phyloP scores from a whole-genome alignment of 1,139 yeast genomes.

The Sugiyamaella neomexicana region DNA sequence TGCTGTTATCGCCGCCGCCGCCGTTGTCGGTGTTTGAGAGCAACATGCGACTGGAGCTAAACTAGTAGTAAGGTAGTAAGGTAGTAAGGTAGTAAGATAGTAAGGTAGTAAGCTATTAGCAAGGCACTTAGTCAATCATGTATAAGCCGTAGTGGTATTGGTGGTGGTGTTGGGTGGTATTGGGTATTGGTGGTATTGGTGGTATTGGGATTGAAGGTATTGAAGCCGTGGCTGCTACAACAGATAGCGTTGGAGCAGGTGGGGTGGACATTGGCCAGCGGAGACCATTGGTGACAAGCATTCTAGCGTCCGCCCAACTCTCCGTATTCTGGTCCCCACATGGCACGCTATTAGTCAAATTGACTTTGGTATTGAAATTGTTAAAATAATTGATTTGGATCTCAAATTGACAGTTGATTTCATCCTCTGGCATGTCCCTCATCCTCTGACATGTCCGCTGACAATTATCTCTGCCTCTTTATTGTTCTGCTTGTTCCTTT shows the following conservation, averaged over 20 bases:
- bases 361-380: neutral
- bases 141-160: neutral
- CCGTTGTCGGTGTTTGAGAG: too few relatives aligned
- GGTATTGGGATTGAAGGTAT: too few relatives aligned
- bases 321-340: neutral
- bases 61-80: neutral
- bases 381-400: neutral
- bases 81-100: too few relatives aligned
- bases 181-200: too few relatives aligned
- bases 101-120: slow-evolving; percentile 3
- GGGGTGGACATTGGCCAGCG: neutral
- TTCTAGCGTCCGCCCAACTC: neutral
- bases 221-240: too few relatives aligned
- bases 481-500: neutral
- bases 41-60: too few relatives aligned
- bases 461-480: neutral
- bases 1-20: too few relatives aligned
- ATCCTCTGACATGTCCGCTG: neutral
- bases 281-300: neutral
- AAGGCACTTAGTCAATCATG: slow-evolving; percentile 7
- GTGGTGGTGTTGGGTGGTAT: neutral
- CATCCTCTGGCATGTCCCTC: neutral
- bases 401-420: neutral
- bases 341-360: neutral
- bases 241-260: neutral